phyloP scores from a whole-genome alignment of 768 basidiomycete species.

The Fibroporia radiculosa region DNA sequence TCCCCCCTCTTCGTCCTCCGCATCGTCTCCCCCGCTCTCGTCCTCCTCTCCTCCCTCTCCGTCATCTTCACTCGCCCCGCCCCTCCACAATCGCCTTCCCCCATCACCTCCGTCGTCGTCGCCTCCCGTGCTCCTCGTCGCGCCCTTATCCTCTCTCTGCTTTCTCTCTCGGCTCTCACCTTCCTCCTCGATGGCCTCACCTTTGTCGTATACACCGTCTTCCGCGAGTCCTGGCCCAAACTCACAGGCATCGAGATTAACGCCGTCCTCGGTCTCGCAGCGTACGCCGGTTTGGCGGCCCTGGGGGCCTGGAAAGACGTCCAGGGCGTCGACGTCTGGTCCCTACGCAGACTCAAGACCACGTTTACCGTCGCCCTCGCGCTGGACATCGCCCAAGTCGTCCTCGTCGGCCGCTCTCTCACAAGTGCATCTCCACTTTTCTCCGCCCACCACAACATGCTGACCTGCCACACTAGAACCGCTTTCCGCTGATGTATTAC shows the following conservation, averaged over 20 bases:
- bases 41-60: constrained; percentile 55
- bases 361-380: constrained; percentile 45
- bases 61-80: constrained; percentile 44
- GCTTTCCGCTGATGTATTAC: constrained; percentile 28
- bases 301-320: constrained; percentile 78
- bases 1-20: constrained; percentile 49
- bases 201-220: constrained; percentile 56
- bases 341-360: constrained; percentile 45
- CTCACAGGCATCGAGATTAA: constrained; percentile 60
- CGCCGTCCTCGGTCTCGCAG: constrained; percentile 58
- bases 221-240: constrained; percentile 58
- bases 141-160: constrained; percentile 60
- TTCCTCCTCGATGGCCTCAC: constrained; percentile 74
- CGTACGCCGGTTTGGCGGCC: constrained; percentile 65
- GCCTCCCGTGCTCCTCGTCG: constrained; percentile 68
- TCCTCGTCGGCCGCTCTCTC: constrained; percentile 27
- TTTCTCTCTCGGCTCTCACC: constrained; percentile 62
- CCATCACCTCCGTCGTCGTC: constrained; percentile 74
- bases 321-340: constrained; percentile 63
- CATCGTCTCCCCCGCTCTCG: constrained; percentile 59
- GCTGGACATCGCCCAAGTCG: constrained; percentile 53
- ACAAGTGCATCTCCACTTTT: constrained; percentile 7
- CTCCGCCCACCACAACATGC: constrained; percentile 7
- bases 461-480: constrained; percentile 14
- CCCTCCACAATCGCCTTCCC: constrained; percentile 40